Evolutionary conservation across 2,329 filamentous ascomycete genomes (phyloP).

Genomic region (Botrytis medusae): DNA sequence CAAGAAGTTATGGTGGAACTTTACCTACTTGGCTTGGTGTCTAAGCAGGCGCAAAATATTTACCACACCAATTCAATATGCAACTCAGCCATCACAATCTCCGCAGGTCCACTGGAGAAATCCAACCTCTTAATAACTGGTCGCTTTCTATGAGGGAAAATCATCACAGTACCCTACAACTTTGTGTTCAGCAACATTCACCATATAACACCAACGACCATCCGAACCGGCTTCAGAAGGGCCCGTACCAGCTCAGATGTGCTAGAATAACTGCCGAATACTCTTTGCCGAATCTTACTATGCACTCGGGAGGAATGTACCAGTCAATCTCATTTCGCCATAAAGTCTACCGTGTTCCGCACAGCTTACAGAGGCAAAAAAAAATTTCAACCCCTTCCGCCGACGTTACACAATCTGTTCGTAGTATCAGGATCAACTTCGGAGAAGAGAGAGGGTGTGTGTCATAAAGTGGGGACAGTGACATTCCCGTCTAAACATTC

Average conservation of each 20-base stretch:
- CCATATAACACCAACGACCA: background rate
- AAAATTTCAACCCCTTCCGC: background rate
- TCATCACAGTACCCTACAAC: background rate
- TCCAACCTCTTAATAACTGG: no score
- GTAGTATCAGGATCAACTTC: background rate
- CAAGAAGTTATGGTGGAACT: background rate
- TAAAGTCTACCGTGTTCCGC: background rate
- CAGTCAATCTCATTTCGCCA: background rate
- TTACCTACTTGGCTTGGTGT: background rate
- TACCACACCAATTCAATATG: background rate
- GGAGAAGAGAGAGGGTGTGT: background rate
- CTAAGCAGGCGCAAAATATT: background rate
- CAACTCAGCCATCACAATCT: background rate
- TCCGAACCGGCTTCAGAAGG: background rate
- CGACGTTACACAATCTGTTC: background rate
- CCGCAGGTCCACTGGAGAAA: background rate
- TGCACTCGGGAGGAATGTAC: background rate
- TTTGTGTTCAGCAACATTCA: background rate
- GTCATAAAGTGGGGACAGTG: background rate
- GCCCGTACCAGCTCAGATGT: background rate
- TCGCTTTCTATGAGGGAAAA: background rate
- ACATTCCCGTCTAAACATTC: background rate
- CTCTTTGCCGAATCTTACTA: background rate
- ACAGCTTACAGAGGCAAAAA: background rate
- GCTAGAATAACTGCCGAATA: background rate